Evolutionary conservation across 352 stramenopile genomes (phyloP), one percentile per base, ranked within the genome.

Genomic region (Globisporangium ultimum): DNA sequence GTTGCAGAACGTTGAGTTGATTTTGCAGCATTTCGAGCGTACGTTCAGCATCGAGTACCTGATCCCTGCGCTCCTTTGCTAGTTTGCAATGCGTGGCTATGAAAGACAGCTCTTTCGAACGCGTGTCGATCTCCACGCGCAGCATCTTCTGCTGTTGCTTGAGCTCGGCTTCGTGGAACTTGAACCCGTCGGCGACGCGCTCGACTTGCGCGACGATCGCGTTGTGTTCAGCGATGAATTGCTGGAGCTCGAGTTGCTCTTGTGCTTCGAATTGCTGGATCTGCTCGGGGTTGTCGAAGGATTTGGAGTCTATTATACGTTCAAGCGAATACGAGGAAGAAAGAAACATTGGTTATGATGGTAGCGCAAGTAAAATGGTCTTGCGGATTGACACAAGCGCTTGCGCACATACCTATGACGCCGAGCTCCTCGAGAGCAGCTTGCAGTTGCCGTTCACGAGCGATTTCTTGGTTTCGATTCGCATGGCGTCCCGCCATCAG

Each of bases 101-200:
- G 3, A 63, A 64, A 41, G 64, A 64, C 3, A 87, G 64, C 53
- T 83, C 72, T n/a, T 67, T 53, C 5, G 56, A 43, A 22, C 61
- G 62, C 21, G 63, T 28, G 5, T 62, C 57, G 68, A 85, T 79
- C 32, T 84, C 67, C 3, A 48, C 41, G 18, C 75, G 71, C 21
- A 89, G 48, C 40, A 70, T 59, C 50, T 87, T 87, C 54, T 87
- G 77, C 7, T 58, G 61, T 47, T 86, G 72, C 22, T 71, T 77
- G 32, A 84, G 66, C 53, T 72, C 63, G 10, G 79, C 67, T 38
- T 89, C 79, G 14, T 57, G 24, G 55, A 80, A 67, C 55, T 79
- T 81, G 53, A 72, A 64, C 24, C 53, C 53, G 40, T 69, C 58
- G 1, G 74, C 63, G 8, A 54, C 64, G 12, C 51, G 48, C 46